These are phyloP conservation scores for Aspergillus sp. DNA, from an alignment of 2,329 filamentous ascomycete species.

Conservation along the genomic window DNA sequence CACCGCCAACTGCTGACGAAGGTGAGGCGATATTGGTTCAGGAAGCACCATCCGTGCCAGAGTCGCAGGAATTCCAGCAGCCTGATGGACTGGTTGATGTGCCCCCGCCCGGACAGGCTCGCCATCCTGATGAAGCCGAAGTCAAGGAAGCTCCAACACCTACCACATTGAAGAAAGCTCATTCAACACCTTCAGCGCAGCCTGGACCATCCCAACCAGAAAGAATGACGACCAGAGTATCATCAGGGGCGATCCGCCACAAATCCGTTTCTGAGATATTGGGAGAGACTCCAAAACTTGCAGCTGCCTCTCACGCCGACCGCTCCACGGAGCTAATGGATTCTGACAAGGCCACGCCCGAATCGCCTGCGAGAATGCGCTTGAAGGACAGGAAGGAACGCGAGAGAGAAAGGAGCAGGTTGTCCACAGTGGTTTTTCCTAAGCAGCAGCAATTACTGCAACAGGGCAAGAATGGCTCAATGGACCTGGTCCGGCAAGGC, in stretches of 20 bases:
- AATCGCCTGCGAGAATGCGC: conserved; percentile 30
- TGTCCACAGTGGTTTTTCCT: conserved; percentile 69
- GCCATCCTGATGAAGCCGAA: conserved; percentile 6
- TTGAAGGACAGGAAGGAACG: conserved; percentile 46
- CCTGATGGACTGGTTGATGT: conserved; percentile 9
- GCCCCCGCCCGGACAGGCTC: conserved; percentile 7
- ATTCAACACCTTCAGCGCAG: conserved; percentile 11
- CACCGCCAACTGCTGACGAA: conserved; percentile 5
- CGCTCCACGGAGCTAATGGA: conserved; percentile 16
- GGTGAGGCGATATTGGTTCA: conserved; percentile 13
- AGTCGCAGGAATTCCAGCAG: conserved; percentile 9
- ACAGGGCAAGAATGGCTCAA: conserved; percentile 37
- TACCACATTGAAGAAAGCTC: conserved; percentile 18
- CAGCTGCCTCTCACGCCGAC: conserved; percentile 25
- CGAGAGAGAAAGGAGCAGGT: conserved; percentile 51
- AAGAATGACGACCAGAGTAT: conserved; percentile 59
- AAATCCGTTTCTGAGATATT: conserved; percentile 67
- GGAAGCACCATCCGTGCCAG: conserved; percentile 5
- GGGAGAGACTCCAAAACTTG: conserved; percentile 45
- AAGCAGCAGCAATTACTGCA: conserved; percentile 49
- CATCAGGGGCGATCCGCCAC: conserved; percentile 59
- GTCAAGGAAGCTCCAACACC: conserved; percentile 8
- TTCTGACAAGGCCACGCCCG: conserved; percentile 17
- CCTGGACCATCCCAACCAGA: conserved; percentile 32
- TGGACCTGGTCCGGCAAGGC: conserved; percentile 34